Evolutionary conservation across 768 basidiomycete species (phyloP), one percentile per base, ranked within the genome.

Genomic region (Boletus sp.): DNA sequence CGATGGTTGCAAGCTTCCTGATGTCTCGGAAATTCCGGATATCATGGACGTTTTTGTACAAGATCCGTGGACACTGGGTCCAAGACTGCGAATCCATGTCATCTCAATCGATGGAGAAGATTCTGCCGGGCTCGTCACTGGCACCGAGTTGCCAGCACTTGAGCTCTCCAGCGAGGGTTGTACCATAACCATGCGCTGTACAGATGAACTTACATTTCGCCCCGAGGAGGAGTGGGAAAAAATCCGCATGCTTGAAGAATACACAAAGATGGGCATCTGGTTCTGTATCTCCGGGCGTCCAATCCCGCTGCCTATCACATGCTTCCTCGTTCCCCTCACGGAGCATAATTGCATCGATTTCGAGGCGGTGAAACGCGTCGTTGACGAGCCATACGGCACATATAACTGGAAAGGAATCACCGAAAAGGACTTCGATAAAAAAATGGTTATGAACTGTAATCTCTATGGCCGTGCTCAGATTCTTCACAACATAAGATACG

Each of bases 291-390:
- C 85, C 7, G 77, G 79, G 3, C 79, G 80, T 50, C 82, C 82
- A 0, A 72, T 87, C 56, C 61, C 70, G 21, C 70, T 73, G 4
- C 77, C 77, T 7, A 72, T 84, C 44, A 80, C 81, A 52, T 77
- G 84, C 55, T 89, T 83, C 66, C 71, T 93, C 35, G 81, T 88
- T 23, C 90, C 87, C 5, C 69, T 93, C 45, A 75, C 73, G n/a
- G 63, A 68, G 39, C 70, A 75, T 29, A 64, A 70, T 19, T 72
- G 76, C 41, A 78, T 83, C 25, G 85, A 93, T 71, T 88, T 81
- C 52, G 64, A 71, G 13, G 75, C 75, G 0, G 85, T 92, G 60
- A 65, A 79, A 29, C 64, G 65, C 9, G 69, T 85, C 10, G 67
- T 88, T 45, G 53, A 70, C 6, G 70, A 79, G 44, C 83, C 82